Conservation (phyloP, 164 flowering plant genomes). For the Sedum album region DNA sequence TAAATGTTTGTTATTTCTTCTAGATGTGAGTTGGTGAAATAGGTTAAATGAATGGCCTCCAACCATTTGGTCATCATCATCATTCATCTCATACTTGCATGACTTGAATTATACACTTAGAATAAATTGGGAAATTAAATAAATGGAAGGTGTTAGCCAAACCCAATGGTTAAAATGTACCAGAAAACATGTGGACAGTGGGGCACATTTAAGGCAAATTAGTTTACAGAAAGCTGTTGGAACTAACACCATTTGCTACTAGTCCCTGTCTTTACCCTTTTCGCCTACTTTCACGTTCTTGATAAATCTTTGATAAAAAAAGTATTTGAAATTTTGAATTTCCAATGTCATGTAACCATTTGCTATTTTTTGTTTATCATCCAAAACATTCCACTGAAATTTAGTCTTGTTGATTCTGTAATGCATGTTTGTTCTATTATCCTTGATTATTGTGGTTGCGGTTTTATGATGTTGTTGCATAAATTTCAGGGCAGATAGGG, state of each 20-base stretch:
- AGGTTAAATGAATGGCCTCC: conserved; percentile 34
- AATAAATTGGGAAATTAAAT: too few relatives aligned
- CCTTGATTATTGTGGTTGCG: too few relatives aligned
- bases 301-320: too few relatives aligned
- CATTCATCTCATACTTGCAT: conserved; percentile 1
- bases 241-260: conserved; percentile 13
- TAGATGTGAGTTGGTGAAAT: conserved; percentile 90
- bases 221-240: conserved; percentile 16
- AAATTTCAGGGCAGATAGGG: too few relatives aligned
- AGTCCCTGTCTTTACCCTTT: too few relatives aligned
- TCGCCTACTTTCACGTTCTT: not conserved
- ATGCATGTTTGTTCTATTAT: not conserved
- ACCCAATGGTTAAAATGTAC: conserved; percentile 14
- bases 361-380: not conserved
- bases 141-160: conserved; percentile 7
- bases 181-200: conserved; percentile 12
- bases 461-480: too few relatives aligned
- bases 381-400: not conserved
- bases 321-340: too few relatives aligned
- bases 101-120: conserved; percentile 1
- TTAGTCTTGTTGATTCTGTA: not conserved
- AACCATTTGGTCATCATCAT: conserved; percentile 2
- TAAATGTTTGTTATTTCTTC: conserved; percentile 34
- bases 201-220: not conserved
- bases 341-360: too few relatives aligned